Conservation (phyloP, 805 yeast species). For the Candida schatavii region DNA sequence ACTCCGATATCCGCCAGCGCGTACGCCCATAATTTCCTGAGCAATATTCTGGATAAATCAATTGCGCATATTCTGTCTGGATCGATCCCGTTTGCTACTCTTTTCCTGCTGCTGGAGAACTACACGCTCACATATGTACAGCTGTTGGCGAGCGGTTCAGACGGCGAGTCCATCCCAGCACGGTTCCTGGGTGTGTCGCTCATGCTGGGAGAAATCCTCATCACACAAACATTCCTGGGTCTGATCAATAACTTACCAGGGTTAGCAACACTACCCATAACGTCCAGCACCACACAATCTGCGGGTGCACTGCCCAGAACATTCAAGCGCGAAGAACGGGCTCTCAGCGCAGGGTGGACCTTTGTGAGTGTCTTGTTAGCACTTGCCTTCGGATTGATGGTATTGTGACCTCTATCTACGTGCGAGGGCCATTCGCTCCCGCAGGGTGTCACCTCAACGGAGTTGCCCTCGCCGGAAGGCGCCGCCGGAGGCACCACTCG, state of each 20-base stretch:
- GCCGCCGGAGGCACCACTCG: neutral
- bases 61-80: conserved; percentile 37
- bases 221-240: conserved; percentile 15
- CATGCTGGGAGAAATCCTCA: conserved; percentile 26
- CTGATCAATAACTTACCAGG: conserved; percentile 7
- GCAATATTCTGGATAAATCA: conserved; percentile 5
- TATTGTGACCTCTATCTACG: neutral
- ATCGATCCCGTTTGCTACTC: conserved; percentile 50
- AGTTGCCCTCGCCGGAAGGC: neutral
- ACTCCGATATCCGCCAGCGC: conserved; percentile 2
- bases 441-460: neutral
- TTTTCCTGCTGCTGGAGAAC: neutral
- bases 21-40: neutral
- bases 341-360: too few relatives aligned
- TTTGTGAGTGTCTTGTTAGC: neutral
- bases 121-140: conserved; percentile 10
- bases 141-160: neutral
- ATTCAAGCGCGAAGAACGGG: too few relatives aligned
- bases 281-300: neutral
- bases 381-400: neutral
- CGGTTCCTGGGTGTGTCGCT: conserved; percentile 24
- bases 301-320: too few relatives aligned
- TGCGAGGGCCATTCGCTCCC: too few relatives aligned
- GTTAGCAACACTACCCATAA: neutral
- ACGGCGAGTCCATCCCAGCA: conserved; percentile 20